A percentile compares a stretch with the other conserved stretches of the same genome.
phyloP scores from a whole-genome alignment of 768 basidiomycete species.

The Pleurotus cornucopiae region DNA sequence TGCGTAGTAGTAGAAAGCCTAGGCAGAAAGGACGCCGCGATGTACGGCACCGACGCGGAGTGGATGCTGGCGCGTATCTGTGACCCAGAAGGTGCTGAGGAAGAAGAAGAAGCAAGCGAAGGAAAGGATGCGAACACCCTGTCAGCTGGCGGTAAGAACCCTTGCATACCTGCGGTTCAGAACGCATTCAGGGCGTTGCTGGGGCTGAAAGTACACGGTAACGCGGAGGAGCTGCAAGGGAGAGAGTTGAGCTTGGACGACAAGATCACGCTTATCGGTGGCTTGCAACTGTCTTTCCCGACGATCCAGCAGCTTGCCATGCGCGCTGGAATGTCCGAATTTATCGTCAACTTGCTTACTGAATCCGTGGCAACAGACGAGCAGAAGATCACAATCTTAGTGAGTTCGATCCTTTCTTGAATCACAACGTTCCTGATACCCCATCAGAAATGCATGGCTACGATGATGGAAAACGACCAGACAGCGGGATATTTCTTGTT shows the following conservation, averaged over 20 bases:
- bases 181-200: neutral
- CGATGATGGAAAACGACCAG: conserved; percentile 15
- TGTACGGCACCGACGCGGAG: conserved; percentile 3
- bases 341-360: neutral
- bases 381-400: conserved; percentile 6
- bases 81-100: neutral
- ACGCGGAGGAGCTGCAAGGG: neutral
- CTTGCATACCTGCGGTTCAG: neutral
- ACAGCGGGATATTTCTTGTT: conserved; percentile 12
- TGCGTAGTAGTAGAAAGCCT: neutral
- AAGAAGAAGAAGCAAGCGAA: neutral
- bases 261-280: neutral
- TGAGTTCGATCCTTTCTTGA: conserved; percentile 2
- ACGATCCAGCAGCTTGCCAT: neutral
- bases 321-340: neutral
- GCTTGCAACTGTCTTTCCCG: conserved; percentile 1
- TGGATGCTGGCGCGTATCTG: neutral
- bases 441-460: conserved; percentile 9
- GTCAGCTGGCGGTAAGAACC: neutral
- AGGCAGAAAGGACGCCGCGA: neutral
- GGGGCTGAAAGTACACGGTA: too few species aligned
- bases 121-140: neutral
- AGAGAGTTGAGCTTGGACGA: conserved; percentile 1
- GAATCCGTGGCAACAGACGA: neutral
- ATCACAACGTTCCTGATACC: neutral